Conservation (phyloP, 108 stramenopile species). For the Fistulifera solaris region DNA sequence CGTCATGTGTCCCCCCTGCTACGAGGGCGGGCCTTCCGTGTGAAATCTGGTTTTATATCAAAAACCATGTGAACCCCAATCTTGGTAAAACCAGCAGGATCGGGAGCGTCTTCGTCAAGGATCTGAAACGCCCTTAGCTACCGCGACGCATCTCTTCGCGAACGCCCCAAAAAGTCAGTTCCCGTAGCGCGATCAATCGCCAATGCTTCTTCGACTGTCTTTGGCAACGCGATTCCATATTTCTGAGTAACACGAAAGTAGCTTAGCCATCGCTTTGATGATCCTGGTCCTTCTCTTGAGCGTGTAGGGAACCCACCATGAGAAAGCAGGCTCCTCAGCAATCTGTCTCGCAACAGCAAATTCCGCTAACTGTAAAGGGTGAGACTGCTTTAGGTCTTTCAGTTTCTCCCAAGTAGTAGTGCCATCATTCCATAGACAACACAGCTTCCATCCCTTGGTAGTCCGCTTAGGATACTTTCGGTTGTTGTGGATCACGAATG, state of each 20-base stretch:
- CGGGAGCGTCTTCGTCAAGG: conserved; percentile 9
- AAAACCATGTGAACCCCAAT: conserved; percentile 28
- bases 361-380: conserved; percentile 25
- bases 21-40: conserved; percentile 34
- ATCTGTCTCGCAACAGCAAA: conserved; percentile 22
- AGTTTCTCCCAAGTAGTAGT: conserved; percentile 15
- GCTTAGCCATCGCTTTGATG: conserved; percentile 3
- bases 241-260: conserved; percentile 2
- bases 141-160: conserved; percentile 39
- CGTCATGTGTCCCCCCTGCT: conserved; percentile 24
- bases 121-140: conserved; percentile 28
- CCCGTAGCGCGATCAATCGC: conserved; percentile 34
- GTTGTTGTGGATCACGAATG: not conserved
- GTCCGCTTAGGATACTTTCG: conserved; percentile 2
- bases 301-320: conserved; percentile 27
- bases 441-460: conserved; percentile 28
- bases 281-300: conserved; percentile 16
- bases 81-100: conserved; percentile 1
- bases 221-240: conserved; percentile 14
- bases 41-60: conserved; percentile 35
- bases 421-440: conserved; percentile 20
- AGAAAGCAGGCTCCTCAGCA: conserved; percentile 10
- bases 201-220: conserved; percentile 26
- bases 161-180: conserved; percentile 26
- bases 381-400: conserved; percentile 16